Evolutionary conservation across 106 monocot genomes (phyloP).

Genomic region (Ottelia alismoides): DNA sequence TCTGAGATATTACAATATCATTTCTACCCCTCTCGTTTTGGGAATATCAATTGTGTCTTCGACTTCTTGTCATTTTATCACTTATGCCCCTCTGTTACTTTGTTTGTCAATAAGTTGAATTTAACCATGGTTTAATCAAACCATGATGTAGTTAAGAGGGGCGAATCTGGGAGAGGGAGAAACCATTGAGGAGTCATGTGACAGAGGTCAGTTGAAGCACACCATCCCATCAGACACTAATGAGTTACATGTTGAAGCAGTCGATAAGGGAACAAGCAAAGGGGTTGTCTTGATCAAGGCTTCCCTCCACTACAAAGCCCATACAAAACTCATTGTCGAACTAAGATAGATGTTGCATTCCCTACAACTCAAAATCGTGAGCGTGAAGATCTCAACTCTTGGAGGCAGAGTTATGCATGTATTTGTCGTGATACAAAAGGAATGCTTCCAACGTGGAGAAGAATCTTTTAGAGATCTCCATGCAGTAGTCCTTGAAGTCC

Average conservation of each 20-base stretch:
- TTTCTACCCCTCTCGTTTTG: too few species aligned
- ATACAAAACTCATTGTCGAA: constrained; percentile 7
- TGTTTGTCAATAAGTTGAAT: too few species aligned
- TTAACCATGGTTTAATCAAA: too few species aligned
- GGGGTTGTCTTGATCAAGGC: neutral
- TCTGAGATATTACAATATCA: too few species aligned
- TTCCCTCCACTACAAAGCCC: constrained; percentile 6
- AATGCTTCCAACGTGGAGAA: neutral
- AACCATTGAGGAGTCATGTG: too few species aligned
- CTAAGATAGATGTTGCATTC: constrained; percentile 3
- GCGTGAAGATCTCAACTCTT: constrained; percentile 3
- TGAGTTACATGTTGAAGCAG: neutral
- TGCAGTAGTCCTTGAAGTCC: constrained; percentile 2
- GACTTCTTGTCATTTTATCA: too few species aligned
- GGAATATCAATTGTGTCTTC: too few species aligned
- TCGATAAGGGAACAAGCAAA: neutral
- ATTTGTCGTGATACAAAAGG: neutral
- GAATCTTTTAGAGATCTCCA: neutral
- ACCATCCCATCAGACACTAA: neutral
- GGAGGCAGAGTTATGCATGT: constrained; percentile 4
- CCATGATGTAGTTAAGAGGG: too few species aligned
- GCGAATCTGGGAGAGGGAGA: too few species aligned
- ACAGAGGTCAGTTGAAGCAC: too few species aligned
- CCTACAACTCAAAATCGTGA: constrained; percentile 2
- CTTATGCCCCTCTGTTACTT: too few species aligned